Evolutionary conservation across 108 stramenopile species (phyloP).

Genomic region (Conticribra guillardii): DNA sequence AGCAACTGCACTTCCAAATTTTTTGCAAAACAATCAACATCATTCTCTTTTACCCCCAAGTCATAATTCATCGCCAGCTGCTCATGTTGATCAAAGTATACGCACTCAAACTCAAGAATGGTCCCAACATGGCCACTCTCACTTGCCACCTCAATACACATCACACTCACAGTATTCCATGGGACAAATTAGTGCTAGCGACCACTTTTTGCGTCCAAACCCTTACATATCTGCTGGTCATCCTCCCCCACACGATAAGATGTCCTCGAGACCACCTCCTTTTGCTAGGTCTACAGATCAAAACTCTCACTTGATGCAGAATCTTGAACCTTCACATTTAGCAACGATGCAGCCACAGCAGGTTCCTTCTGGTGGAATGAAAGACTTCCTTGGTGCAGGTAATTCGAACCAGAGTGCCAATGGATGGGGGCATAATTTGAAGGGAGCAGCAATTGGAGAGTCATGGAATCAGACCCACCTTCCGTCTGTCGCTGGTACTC

Average conservation of each 20-base stretch:
- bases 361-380: slow-evolving; percentile 10
- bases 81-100: slow-evolving; percentile 11
- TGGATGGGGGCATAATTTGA: slow-evolving; percentile 26
- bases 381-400: slow-evolving; percentile 17
- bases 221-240: slow-evolving; percentile 16
- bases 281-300: slow-evolving; percentile 28
- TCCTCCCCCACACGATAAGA: slow-evolving; percentile 9
- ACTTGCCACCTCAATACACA: slow-evolving; percentile 30
- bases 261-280: neutral
- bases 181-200: slow-evolving; percentile 7
- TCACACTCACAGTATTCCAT: slow-evolving; percentile 27
- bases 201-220: slow-evolving; percentile 23
- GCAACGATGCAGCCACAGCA: neutral
- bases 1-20: slow-evolving; percentile 1
- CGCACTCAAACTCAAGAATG: slow-evolving; percentile 30
- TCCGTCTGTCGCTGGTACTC: slow-evolving; percentile 3
- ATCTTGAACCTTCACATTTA: slow-evolving; percentile 20
- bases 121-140: slow-evolving; percentile 17
- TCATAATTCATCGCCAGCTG: slow-evolving; percentile 16
- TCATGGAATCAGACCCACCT: slow-evolving; percentile 34
- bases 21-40: slow-evolving; percentile 22
- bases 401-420: slow-evolving; percentile 18
- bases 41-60: slow-evolving; percentile 5
- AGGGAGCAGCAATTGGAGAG: slow-evolving; percentile 18
- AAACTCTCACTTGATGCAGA: slow-evolving; percentile 17